phyloP scores from a whole-genome alignment of 257 asterid species.

The Hygrophila difformis region DNA sequence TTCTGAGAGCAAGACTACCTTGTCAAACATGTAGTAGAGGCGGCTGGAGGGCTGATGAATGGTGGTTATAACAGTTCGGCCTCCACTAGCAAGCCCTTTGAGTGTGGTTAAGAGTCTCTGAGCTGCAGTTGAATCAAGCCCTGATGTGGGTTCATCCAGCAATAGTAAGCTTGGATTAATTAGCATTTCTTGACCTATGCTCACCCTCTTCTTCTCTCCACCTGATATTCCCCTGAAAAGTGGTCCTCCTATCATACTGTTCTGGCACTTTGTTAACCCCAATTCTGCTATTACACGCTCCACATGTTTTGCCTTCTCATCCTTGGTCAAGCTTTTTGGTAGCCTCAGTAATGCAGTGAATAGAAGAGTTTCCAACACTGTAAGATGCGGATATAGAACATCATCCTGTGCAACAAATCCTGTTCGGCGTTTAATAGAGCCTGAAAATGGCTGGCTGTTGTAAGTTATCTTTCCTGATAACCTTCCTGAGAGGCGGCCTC shows the following conservation, averaged over 20 bases:
- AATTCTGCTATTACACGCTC: constrained; percentile 52
- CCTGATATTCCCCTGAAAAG: constrained; percentile 62
- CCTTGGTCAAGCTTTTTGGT: constrained; percentile 41
- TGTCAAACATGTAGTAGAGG: constrained; percentile 61
- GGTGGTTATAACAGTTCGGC: constrained; percentile 60
- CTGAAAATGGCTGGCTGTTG: constrained; percentile 53
- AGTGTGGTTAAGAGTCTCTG: constrained; percentile 42
- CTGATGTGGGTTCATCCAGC: constrained; percentile 74
- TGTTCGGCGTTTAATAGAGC: constrained; percentile 49
- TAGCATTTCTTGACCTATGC: constrained; percentile 80
- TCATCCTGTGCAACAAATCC: constrained; percentile 74
- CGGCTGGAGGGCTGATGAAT: constrained; percentile 76
- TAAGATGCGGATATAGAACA: constrained; percentile 51
- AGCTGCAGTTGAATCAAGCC: constrained; percentile 69
- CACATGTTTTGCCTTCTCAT: constrained; percentile 41
- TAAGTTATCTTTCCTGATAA: constrained; percentile 53
- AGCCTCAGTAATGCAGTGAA: constrained; percentile 66
- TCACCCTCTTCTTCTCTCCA: constrained; percentile 74
- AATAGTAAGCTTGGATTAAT: constrained; percentile 56
- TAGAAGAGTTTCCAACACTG: constrained; percentile 56
- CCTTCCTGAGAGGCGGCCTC: constrained; percentile 59
- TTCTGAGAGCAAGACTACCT: constrained; percentile 56
- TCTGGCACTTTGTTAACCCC: constrained; percentile 41
- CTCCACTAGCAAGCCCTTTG: constrained; percentile 55
- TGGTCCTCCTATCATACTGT: constrained; percentile 58